phyloP scores from a whole-genome alignment of 495 filamentous ascomycete species.

The Aspergillus conjunctus region DNA sequence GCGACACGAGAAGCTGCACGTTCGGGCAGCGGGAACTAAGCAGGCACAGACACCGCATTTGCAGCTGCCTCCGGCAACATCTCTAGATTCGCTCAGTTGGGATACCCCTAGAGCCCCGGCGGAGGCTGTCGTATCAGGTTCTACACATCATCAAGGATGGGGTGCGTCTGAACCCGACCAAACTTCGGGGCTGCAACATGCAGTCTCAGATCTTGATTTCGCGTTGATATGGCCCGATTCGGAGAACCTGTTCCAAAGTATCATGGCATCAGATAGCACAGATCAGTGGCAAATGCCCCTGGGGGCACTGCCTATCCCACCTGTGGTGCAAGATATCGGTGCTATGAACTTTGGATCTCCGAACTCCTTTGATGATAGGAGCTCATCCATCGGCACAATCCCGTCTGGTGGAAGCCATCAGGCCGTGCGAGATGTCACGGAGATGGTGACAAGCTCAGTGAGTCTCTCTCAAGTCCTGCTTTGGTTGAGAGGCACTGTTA shows the following conservation, averaged over 20 bases:
- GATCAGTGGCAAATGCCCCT: constrained; percentile 53
- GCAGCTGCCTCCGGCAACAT: constrained; percentile 25
- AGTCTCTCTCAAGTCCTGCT: constrained; percentile 13
- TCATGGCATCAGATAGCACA: constrained; percentile 44
- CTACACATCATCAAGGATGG: constrained; percentile 33
- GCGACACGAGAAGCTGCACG: constrained; percentile 51
- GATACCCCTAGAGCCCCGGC: constrained; percentile 32
- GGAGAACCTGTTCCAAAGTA: constrained; percentile 50
- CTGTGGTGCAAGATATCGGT: constrained; percentile 39
- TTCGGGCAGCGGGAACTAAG: constrained; percentile 34
- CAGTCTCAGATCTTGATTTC: constrained; percentile 44
- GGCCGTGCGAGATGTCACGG: constrained; percentile 51
- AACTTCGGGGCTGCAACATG: constrained; percentile 30
- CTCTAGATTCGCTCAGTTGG: constrained; percentile 32
- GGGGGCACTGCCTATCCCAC: constrained; percentile 45
- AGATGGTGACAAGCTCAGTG: constrained; percentile 52
- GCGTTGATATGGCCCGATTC: constrained; percentile 52
- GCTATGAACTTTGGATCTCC: constrained; percentile 39
- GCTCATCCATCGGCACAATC: constrained; percentile 43
- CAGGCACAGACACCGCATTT: constrained; percentile 24
- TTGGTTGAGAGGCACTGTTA: not conserved
- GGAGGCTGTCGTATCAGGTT: constrained; percentile 25
- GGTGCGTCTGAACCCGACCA: constrained; percentile 26
- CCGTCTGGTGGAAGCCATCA: constrained; percentile 48
- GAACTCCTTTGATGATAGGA: constrained; percentile 41